These are phyloP conservation scores for Barnettozyma pratensis DNA, from an alignment of 805 yeast species.

Conservation along the genomic window DNA sequence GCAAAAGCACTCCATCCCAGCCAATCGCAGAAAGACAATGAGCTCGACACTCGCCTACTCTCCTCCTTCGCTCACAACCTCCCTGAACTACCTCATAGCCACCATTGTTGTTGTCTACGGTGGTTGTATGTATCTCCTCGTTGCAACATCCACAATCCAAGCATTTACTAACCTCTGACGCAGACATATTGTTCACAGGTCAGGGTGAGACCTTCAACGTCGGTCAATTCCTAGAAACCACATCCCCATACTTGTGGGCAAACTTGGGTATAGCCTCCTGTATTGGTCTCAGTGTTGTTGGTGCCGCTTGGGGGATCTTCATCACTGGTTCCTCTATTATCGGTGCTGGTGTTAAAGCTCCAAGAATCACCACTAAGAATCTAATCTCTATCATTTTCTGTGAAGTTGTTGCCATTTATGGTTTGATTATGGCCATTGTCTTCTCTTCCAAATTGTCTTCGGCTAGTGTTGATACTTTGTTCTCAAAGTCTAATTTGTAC, in stretches of 20 bases:
- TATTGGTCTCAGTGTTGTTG: slow-evolving; percentile 91
- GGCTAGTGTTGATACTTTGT: slow-evolving; percentile 53
- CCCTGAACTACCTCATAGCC: slow-evolving; percentile 15
- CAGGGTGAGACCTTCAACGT: slow-evolving; percentile 89
- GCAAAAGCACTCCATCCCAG: not conserved
- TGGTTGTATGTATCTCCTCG: slow-evolving; percentile 20
- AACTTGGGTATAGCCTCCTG: slow-evolving; percentile 82
- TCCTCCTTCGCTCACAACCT: slow-evolving; percentile 16
- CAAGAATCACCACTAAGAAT: slow-evolving; percentile 95
- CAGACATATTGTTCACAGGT: slow-evolving; percentile 66
- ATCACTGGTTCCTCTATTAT: slow-evolving; percentile 90
- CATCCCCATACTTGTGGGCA: slow-evolving; percentile 98
- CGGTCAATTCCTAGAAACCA: slow-evolving; percentile 76
- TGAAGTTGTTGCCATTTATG: slow-evolving; percentile 98
- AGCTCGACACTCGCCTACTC: slow-evolving; percentile 13
- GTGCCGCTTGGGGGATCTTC: slow-evolving; percentile 99
- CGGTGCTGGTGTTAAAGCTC: slow-evolving; percentile 98
- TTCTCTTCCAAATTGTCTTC: slow-evolving; percentile 85
- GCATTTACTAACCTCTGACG: not conserved
- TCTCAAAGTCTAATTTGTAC: slow-evolving; percentile 79
- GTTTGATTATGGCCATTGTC: slow-evolving; percentile 95
- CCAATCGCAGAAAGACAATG: slow-evolving; percentile 5
- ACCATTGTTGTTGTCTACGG: slow-evolving; percentile 18
- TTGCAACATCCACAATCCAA: not conserved
- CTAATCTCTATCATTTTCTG: slow-evolving; percentile 95